phyloP scores from a whole-genome alignment of 192 early-diverging fungal genomes.

The Backusella liffmaniae region DNA sequence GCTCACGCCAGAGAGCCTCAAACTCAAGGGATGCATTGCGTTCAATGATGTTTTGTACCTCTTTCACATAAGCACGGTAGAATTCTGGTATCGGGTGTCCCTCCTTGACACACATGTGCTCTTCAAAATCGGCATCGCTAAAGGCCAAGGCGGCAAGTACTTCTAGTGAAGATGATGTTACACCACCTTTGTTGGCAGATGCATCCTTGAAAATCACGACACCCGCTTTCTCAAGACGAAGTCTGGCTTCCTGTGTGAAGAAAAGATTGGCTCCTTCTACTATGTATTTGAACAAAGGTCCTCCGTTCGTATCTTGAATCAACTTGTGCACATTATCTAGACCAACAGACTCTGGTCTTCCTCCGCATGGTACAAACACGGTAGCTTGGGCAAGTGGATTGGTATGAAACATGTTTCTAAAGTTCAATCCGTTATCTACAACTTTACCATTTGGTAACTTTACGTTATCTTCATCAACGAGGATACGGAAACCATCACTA shows the following conservation, averaged over 20 bases:
- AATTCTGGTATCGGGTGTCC: conserved; percentile 71
- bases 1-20: conserved; percentile 90
- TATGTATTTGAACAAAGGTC: conserved; percentile 95
- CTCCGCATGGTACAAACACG: conserved; percentile 98
- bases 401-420: conserved; percentile 97
- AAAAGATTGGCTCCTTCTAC: conserved; percentile 99
- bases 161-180: conserved; percentile 96
- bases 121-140: conserved; percentile 85
- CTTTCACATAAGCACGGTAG: conserved; percentile 92
- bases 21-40: conserved; percentile 97
- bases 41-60: conserved; percentile 92
- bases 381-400: conserved; percentile 80
- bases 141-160: conserved; percentile 95
- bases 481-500: conserved; percentile 88
- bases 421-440: conserved; percentile 86
- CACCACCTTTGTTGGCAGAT: conserved; percentile 99
- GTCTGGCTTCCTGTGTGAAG: conserved; percentile 98
- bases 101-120: conserved; percentile 87
- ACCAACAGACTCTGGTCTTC: conserved; percentile 96
- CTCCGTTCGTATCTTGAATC: conserved; percentile 60
- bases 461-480: conserved; percentile 90
- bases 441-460: conserved; percentile 84
- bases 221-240: conserved; percentile 93
- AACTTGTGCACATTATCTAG: conserved; percentile 82
- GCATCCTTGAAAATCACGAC: conserved; percentile 97